phyloP scores from a whole-genome alignment of 2,329 filamentous ascomycete species.

The Botrytis hyacinthi region DNA sequence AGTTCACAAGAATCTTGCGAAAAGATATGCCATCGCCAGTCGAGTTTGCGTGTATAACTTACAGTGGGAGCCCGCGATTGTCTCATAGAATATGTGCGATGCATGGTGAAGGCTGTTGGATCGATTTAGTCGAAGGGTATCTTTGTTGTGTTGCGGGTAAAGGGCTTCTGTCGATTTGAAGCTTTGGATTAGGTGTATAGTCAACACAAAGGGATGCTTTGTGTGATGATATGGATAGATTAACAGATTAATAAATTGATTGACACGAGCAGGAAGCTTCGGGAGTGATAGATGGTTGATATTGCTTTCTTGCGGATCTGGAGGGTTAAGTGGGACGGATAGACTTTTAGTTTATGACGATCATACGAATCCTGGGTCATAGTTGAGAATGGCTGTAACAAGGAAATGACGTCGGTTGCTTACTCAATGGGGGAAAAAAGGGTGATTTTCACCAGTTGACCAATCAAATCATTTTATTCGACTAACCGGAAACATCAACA shows the following conservation, averaged over 20 bases:
- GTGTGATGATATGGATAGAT: neutral
- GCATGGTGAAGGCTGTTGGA: constrained; percentile 58
- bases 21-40: neutral
- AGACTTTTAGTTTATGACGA: neutral
- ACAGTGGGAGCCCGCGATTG: constrained; percentile 93
- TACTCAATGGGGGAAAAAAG: neutral
- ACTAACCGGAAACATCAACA: neutral
- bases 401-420: constrained; percentile 11
- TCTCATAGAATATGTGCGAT: constrained; percentile 99
- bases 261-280: neutral
- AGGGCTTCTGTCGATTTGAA: neutral
- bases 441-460: neutral
- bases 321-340: neutral
- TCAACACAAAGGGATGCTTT: neutral
- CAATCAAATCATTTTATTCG: neutral
- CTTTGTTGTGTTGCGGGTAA: neutral
- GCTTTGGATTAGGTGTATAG: neutral
- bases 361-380: neutral
- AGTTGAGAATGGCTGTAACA: neutral
- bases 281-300: neutral
- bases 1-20: neutral
- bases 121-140: neutral
- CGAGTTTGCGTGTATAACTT: constrained; percentile 43
- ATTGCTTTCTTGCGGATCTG: neutral
- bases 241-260: neutral